phyloP scores from a whole-genome alignment of 495 filamentous ascomycete genomes.

The Trichocladium uniseriatum region DNA sequence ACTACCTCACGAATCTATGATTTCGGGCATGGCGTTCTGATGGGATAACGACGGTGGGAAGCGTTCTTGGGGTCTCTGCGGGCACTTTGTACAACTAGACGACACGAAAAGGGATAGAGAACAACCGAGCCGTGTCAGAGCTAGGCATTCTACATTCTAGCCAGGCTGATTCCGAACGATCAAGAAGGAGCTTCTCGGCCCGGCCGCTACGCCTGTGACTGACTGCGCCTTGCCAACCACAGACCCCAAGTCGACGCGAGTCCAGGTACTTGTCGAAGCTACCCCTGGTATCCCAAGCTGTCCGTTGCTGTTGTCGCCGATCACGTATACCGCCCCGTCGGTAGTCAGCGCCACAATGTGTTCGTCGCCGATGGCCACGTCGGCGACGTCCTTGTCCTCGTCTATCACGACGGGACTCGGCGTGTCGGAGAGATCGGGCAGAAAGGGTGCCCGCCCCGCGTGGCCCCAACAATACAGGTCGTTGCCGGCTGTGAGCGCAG shows the following conservation, averaged over 20 bases:
- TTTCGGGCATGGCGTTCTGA: slow-evolving; percentile 15
- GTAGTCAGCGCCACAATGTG: slow-evolving; percentile 49
- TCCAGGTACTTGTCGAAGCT: slow-evolving; percentile 22
- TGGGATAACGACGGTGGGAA: slow-evolving; percentile 4
- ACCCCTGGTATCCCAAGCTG: slow-evolving; percentile 44
- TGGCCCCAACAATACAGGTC: slow-evolving; percentile 61
- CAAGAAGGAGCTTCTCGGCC: slow-evolving; percentile 38
- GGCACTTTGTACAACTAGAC: slow-evolving; percentile 16
- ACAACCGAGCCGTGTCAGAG: background rate
- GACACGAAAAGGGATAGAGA: slow-evolving; percentile 8
- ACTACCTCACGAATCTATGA: slow-evolving; percentile 95
- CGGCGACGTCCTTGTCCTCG: slow-evolving; percentile 33
- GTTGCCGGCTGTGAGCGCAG: slow-evolving; percentile 46
- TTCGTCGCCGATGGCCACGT: slow-evolving; percentile 48
- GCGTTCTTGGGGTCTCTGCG: slow-evolving; percentile 9
- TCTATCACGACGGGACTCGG: slow-evolving; percentile 31
- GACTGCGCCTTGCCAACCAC: slow-evolving; percentile 15
- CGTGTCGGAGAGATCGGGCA: slow-evolving; percentile 17
- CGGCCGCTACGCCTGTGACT: slow-evolving; percentile 36
- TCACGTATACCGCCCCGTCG: slow-evolving; percentile 43
- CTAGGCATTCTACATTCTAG: slow-evolving; percentile 1
- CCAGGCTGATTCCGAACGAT: slow-evolving; percentile 11
- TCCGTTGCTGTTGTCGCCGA: slow-evolving; percentile 48
- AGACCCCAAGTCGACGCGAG: slow-evolving; percentile 24
- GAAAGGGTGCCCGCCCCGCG: slow-evolving; percentile 3